phyloP scores from a whole-genome alignment of 176 grass and related monocot species.

The Rhynchospora tenuis region DNA sequence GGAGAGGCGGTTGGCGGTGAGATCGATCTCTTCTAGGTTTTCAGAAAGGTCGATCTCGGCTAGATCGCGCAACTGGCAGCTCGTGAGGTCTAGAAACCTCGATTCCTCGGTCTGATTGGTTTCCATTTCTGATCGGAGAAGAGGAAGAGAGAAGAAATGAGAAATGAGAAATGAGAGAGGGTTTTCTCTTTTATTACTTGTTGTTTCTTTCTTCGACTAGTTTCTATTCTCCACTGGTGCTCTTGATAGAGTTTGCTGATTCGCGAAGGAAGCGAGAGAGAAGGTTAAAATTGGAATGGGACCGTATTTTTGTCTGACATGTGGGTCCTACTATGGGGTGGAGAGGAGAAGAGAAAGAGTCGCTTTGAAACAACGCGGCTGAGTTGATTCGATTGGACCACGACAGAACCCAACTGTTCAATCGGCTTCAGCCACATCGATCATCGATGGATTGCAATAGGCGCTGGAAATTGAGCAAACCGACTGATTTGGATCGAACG shows the following conservation, averaged over 20 bases:
- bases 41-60: constrained; percentile 70
- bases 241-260: neutral
- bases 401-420: neutral
- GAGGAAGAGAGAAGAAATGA: neutral
- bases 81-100: constrained; percentile 65
- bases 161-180: too few relatives aligned
- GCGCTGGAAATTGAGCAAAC: too few relatives aligned
- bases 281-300: neutral
- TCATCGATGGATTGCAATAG: too few relatives aligned
- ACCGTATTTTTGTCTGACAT: neutral
- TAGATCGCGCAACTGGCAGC: constrained; percentile 87
- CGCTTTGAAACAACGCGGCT: too few relatives aligned
- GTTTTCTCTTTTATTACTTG: neutral
- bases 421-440: neutral
- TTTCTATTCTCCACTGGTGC: neutral
- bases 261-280: neutral
- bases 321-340: too few relatives aligned
- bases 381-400: neutral
- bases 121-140: constrained; percentile 25
- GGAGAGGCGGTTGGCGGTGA: constrained; percentile 78
- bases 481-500: too few relatives aligned
- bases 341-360: too few relatives aligned
- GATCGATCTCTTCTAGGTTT: constrained; percentile 79
- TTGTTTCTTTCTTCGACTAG: constrained; percentile 15
- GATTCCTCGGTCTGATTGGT: constrained; percentile 28